phyloP scores from a whole-genome alignment of 169 alveolate species.

The Perkinsus olseni region DNA sequence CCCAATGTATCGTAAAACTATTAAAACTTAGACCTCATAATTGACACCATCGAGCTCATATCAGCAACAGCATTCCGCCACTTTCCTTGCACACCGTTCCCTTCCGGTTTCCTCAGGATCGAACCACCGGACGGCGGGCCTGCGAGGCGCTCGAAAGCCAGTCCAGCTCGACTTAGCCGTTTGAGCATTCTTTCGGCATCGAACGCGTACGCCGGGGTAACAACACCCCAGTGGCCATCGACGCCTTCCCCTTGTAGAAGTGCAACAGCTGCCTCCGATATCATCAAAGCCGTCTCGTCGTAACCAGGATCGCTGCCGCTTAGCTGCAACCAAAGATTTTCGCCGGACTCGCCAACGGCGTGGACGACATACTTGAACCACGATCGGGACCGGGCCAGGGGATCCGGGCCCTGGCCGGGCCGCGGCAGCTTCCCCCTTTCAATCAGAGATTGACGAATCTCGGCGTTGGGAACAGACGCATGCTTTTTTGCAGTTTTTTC shows the following conservation, averaged over 20 bases:
- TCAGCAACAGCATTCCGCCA: no score
- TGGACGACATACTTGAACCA: not conserved
- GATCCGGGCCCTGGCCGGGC: not conserved
- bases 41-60: no score
- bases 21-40: no score
- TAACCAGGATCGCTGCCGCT: not conserved
- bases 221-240: not conserved
- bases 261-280: not conserved
- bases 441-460: not conserved
- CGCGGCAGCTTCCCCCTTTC: not conserved
- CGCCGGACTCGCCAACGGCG: not conserved
- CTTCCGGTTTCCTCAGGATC: not conserved
- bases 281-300: not conserved
- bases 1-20: no score
- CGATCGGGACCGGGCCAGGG: not conserved
- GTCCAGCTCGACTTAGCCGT: not conserved
- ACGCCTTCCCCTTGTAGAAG: not conserved
- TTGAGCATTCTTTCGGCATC: not conserved
- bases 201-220: not conserved
- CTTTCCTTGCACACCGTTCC: not conserved
- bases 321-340: not conserved
- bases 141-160: not conserved
- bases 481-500: not conserved
- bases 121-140: not conserved
- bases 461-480: not conserved